These are phyloP conservation scores for Madurella mycetomatis DNA, from an alignment of 2,329 filamentous ascomycete species.

Conservation along the genomic window DNA sequence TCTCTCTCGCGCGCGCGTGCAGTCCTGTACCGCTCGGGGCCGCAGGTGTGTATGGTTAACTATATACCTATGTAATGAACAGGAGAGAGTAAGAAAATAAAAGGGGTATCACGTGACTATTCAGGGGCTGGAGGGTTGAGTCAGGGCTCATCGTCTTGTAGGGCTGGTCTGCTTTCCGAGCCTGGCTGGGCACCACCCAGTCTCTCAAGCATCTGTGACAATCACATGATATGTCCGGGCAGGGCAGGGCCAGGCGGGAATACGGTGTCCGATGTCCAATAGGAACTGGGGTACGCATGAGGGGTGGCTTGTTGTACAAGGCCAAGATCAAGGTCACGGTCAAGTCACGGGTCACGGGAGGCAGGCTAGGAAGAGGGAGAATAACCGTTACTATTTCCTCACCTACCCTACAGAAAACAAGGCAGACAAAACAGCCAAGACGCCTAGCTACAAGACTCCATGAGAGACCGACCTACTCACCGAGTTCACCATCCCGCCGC, in stretches of 20 bases:
- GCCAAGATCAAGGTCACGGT: not conserved
- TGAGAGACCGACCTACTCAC: not conserved
- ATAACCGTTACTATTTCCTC: not conserved
- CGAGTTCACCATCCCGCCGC: too few species aligned
- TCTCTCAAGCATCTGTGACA: not conserved
- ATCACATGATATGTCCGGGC: not conserved
- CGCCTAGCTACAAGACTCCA: not conserved
- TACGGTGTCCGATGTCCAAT: not conserved
- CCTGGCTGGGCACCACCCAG: conserved; percentile 18
- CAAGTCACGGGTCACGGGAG: not conserved
- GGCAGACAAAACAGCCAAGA: not conserved
- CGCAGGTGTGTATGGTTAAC: too few species aligned
- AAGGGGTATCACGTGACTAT: conserved; percentile 22
- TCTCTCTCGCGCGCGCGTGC: too few species aligned
- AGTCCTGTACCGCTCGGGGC: too few species aligned
- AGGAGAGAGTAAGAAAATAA: not conserved
- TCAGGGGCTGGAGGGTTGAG: not conserved
- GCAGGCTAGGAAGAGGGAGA: not conserved
- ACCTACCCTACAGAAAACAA: not conserved
- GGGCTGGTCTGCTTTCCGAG: not conserved
- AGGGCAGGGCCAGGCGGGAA: not conserved
- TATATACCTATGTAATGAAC: not conserved
- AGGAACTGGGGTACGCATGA: not conserved
- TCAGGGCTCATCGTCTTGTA: not conserved
- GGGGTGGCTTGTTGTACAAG: not conserved